phyloP scores from a whole-genome alignment of 352 stramenopile species.

The Globisporangium heterothallicum region DNA sequence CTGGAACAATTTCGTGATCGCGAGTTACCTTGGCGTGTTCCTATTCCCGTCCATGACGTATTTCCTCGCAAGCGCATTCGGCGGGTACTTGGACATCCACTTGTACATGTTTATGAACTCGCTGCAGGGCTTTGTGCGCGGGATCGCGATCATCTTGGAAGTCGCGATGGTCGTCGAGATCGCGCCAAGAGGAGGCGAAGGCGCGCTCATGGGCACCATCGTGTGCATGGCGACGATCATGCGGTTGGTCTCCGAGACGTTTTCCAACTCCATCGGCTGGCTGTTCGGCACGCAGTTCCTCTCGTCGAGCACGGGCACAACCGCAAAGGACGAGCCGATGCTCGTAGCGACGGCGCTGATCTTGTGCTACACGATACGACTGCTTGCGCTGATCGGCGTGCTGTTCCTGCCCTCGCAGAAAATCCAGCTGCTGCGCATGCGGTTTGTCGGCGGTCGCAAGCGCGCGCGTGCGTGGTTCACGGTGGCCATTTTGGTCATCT shows the following conservation, averaged over 20 bases:
- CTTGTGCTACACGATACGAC: conserved; percentile 20
- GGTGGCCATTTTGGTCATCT: conserved; percentile 14
- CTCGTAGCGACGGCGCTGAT: conserved; percentile 26
- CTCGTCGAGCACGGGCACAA: conserved; percentile 10
- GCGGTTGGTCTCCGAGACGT: conserved; percentile 21
- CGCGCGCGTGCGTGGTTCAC: conserved; percentile 12
- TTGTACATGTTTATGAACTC: conserved; percentile 33
- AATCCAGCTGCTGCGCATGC: conserved; percentile 13
- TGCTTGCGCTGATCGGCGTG: conserved; percentile 21
- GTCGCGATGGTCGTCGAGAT: conserved; percentile 38
- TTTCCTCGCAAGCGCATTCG: conserved; percentile 19
- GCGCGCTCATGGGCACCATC: conserved; percentile 33
- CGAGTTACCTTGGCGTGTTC: conserved; percentile 21
- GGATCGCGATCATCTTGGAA: conserved; percentile 28
- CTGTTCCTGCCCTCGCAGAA: conserved; percentile 20
- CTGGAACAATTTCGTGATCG: conserved; percentile 28
- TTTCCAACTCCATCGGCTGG: conserved; percentile 16
- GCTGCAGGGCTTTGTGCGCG: conserved; percentile 31
- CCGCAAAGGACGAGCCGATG: conserved; percentile 17
- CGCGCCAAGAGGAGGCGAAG: conserved; percentile 32
- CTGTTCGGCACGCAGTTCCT: conserved; percentile 18
- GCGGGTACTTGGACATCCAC: conserved; percentile 18
- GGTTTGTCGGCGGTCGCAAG: conserved; percentile 12
- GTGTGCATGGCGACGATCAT: conserved; percentile 38
- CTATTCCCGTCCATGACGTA: conserved; percentile 22